phyloP scores from a whole-genome alignment of 1,284 basidiomycete species.

The Ceratobasidium sp. region DNA sequence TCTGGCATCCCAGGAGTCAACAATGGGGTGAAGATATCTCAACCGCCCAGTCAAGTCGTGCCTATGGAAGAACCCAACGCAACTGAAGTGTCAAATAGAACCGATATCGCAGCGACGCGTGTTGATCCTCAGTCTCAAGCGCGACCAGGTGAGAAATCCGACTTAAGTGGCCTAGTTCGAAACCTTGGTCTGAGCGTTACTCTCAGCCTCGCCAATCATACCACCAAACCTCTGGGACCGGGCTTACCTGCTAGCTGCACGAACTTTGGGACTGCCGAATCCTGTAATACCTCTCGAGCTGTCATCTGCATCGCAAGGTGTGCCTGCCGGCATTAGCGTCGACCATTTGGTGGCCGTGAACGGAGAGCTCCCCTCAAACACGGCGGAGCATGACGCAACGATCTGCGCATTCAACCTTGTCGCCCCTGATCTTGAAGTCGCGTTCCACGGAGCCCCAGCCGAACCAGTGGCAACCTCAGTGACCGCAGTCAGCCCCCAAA shows the following conservation, averaged over 20 bases:
- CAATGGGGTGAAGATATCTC: neutral
- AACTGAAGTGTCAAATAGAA: neutral
- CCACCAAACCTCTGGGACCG: conserved; percentile 26
- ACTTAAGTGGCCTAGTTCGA: neutral
- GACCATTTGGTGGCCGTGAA: conserved; percentile 10
- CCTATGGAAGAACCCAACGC: neutral
- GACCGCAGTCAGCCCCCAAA: neutral
- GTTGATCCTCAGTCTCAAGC: neutral
- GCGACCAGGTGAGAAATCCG: neutral
- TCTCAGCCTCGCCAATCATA: conserved; percentile 12
- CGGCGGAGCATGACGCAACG: conserved; percentile 1
- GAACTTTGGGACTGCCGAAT: conserved; percentile 6
- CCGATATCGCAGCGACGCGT: too few relatives aligned
- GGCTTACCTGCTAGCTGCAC: conserved; percentile 15
- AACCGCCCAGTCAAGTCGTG: neutral
- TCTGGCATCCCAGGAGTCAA: conserved; percentile 13
- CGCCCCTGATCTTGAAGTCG: neutral
- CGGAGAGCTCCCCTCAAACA: neutral
- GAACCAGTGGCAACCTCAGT: neutral
- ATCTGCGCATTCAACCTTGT: conserved; percentile 32
- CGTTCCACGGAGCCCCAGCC: neutral
- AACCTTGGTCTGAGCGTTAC: neutral
- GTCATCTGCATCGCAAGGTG: neutral
- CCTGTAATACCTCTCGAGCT: neutral
- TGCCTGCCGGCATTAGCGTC: neutral